Evolutionary conservation across 352 stramenopile genomes (phyloP).

Genomic region (Thraustotheca clavata): DNA sequence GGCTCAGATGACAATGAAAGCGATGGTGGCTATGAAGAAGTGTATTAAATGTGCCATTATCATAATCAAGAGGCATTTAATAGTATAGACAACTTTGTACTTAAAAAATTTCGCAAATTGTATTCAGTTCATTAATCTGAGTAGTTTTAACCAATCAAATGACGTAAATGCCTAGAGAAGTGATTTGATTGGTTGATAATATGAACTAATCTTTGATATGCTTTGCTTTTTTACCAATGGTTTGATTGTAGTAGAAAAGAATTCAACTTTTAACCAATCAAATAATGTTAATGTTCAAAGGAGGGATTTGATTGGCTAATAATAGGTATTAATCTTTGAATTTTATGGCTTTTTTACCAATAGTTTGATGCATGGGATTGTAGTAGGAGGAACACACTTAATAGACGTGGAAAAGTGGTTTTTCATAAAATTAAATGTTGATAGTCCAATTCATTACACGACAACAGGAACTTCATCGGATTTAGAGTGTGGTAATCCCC

Average conservation of each 20-base stretch:
- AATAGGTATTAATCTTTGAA: neutral
- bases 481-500: neutral
- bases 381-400: neutral
- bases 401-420: neutral
- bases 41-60: neutral
- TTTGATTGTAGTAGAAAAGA: neutral
- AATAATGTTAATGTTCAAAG: neutral
- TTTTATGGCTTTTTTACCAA: neutral
- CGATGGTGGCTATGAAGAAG: conserved; percentile 5
- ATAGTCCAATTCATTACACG: neutral
- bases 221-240: neutral
- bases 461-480: neutral
- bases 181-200: neutral
- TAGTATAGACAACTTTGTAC: neutral
- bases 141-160: conserved; percentile 5
- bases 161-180: neutral
- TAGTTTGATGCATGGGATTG: neutral
- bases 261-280: conserved; percentile 1
- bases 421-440: conserved; percentile 9
- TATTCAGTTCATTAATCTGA: no score
- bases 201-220: neutral
- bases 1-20: conserved; percentile 1
- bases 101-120: neutral
- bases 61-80: neutral
- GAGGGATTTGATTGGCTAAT: neutral